Conservation (phyloP, 257 asterid genomes). For the Cynanchum wilfordii region DNA sequence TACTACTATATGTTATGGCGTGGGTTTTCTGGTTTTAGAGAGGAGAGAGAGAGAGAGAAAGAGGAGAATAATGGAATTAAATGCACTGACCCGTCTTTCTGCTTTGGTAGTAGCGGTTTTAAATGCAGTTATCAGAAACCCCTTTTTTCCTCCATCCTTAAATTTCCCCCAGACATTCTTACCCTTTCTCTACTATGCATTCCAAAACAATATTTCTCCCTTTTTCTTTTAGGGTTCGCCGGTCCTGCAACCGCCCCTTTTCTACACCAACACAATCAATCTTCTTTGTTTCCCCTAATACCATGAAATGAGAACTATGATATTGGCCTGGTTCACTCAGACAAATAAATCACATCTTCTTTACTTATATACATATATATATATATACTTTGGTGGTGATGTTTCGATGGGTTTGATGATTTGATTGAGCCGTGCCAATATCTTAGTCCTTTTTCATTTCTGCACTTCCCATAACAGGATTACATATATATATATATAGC, state of each 20-base stretch:
- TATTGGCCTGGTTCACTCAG: constrained; percentile 55
- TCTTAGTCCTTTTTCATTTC: constrained; percentile 36
- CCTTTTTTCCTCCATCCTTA: constrained; percentile 14
- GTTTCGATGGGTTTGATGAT: constrained; percentile 12
- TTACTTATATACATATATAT: too few relatives aligned
- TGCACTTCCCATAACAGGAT: neutral
- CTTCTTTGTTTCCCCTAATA: neutral
- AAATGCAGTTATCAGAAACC: constrained; percentile 24
- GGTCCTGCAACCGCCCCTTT: too few relatives aligned
- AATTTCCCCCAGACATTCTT: constrained; percentile 34
- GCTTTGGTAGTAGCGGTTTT: constrained; percentile 37
- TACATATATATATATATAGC: too few relatives aligned
- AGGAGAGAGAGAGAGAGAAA: constrained; percentile 8
- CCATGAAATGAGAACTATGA: constrained; percentile 32
- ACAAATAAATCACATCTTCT: neutral
- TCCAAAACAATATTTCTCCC: neutral
- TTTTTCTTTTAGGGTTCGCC: neutral
- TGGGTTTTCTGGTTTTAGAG: constrained; percentile 4
- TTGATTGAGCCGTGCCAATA: constrained; percentile 60
- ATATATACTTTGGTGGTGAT: too few relatives aligned
- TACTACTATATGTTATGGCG: neutral
- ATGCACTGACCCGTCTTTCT: constrained; percentile 35
- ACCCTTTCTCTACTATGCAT: neutral
- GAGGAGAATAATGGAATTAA: constrained; percentile 33
- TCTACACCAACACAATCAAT: too few relatives aligned